These are phyloP conservation scores for Blastocystis sp. DNA, from an alignment of 352 stramenopile species.

Conservation along the genomic window DNA sequence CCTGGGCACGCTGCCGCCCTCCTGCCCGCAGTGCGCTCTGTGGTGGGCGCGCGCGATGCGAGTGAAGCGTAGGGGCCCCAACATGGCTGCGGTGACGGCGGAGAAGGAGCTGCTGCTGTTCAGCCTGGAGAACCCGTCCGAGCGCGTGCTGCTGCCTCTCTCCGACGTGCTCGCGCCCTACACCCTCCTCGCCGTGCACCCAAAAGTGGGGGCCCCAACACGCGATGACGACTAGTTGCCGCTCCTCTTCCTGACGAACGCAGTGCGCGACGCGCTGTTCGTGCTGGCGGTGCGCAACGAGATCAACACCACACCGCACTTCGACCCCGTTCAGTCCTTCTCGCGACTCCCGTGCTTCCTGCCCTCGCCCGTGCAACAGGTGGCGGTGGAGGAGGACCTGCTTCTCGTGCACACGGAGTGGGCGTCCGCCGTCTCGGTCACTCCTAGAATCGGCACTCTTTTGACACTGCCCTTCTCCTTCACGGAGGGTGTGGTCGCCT, in stretches of 20 bases:
- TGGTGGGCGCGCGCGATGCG: not conserved
- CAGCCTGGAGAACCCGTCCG: not conserved
- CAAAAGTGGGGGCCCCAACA: not conserved
- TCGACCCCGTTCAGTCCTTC: not conserved
- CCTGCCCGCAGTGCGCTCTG: not conserved
- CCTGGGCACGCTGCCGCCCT: not conserved
- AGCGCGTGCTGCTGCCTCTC: not conserved
- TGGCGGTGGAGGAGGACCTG: not conserved
- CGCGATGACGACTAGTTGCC: not conserved
- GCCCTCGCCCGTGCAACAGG: not conserved
- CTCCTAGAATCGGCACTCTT: not conserved
- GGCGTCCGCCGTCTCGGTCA: not conserved
- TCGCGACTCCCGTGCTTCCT: not conserved
- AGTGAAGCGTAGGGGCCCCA: not conserved
- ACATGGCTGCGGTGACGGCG: not conserved
- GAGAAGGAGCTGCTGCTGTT: not conserved
- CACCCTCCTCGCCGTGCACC: not conserved
- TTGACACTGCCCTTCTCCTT: not conserved
- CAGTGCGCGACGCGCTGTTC: not conserved
- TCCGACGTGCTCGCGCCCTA: not conserved
- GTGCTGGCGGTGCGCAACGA: not conserved
- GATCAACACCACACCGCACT: not conserved
- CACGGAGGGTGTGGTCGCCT: not conserved
- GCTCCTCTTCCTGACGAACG: not conserved
- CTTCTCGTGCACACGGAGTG: not conserved